Base-by-base conservation (phyloP, 331 rosid genomes). In the Ulmus americana region DNA sequence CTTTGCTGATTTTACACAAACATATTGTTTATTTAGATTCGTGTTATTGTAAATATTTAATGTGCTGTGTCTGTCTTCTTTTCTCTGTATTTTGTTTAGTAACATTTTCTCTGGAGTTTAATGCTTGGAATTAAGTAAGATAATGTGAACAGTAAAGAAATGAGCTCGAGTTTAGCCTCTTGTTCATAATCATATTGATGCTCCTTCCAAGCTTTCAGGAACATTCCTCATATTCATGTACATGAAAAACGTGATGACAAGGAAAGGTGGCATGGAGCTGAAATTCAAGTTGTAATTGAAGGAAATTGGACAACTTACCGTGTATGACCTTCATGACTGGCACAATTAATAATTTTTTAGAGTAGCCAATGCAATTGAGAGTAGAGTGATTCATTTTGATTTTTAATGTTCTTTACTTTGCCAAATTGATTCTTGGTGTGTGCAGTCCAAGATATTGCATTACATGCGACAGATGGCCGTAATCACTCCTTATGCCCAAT, bases 301-400 rank as follows among this genome's bases (percentile, higher is more conserved):
- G 97, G 97, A 53, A 92, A 92, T 52, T 92, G 97, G 97, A 85
- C 97, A 67, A 92, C 96, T 20, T 92, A 92, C 75, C 95, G 97
- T 46, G 97, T 92, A 85, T 63, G 69, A 72, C 54, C 65, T 46
- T 53, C 40, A 38, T 72, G 48, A 64, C 51, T 41, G 50, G 38
- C 59, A 65, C 45, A 42, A 57, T 60, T 16, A 39, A 61, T 39
- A 49, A 48, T 55, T 43, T 10, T 20, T 10, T 49, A 45, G 3
- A 8, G 14, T 45, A 9, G 40, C 43, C 55, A 39, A 4, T 43
- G 28, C 65, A 57, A 56, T 8, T 20, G 18, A 0, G 9, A 16
- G 42, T 8, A 45, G 18, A 20, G 22, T 35, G 15, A 38, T 16
- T 18, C 15, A 0, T 39, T 39, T 11, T 40, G 55, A 18, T 3